Percentiles rank a stretch among this genome's conserved stretches.
These are phyloP conservation scores for Debaryomyces hansenii DNA, from an alignment of 805 yeast genomes.

Conservation along the genomic window DNA sequence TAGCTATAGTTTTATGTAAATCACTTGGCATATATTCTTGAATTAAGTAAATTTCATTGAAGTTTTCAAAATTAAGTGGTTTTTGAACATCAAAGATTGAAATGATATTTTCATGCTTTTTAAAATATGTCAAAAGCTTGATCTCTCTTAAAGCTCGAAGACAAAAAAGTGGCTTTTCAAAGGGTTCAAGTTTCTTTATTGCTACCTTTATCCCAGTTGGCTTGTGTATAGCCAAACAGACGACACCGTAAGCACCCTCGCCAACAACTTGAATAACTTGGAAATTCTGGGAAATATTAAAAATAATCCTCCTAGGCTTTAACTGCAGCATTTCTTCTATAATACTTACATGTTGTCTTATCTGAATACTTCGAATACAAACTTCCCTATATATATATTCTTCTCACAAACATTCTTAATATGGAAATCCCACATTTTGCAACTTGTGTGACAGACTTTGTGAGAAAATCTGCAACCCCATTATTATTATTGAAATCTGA, in stretches of 20 bases:
- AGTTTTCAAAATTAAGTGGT: slow-evolving; percentile 56
- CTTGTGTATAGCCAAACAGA: slow-evolving; percentile 64
- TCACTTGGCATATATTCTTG: slow-evolving; percentile 82
- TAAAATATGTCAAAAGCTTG: slow-evolving; percentile 61
- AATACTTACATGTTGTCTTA: background rate
- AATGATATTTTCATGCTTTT: slow-evolving; percentile 68
- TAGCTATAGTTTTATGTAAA: slow-evolving; percentile 58
- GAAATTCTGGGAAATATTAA: slow-evolving; percentile 64
- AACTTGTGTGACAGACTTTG: background rate
- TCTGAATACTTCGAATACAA: too few relatives aligned
- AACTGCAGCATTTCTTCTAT: background rate
- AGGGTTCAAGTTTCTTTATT: slow-evolving; percentile 74
- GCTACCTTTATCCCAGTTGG: slow-evolving; percentile 68
- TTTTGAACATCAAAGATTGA: slow-evolving; percentile 64
- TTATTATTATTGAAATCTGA: background rate
- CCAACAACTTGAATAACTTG: slow-evolving; percentile 64
- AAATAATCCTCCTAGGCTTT: slow-evolving; percentile 32
- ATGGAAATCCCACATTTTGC: background rate
- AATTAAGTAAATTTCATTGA: slow-evolving; percentile 71
- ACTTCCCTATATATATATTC: background rate
- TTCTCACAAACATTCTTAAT: background rate
- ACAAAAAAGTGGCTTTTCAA: slow-evolving; percentile 63
- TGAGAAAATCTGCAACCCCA: background rate
- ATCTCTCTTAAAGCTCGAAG: slow-evolving; percentile 72
- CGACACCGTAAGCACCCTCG: slow-evolving; percentile 83